Percentiles rank a stretch among this genome's conserved stretches.
phyloP scores from a whole-genome alignment of 805 yeast genomes.

The Pichia occidentalis region DNA sequence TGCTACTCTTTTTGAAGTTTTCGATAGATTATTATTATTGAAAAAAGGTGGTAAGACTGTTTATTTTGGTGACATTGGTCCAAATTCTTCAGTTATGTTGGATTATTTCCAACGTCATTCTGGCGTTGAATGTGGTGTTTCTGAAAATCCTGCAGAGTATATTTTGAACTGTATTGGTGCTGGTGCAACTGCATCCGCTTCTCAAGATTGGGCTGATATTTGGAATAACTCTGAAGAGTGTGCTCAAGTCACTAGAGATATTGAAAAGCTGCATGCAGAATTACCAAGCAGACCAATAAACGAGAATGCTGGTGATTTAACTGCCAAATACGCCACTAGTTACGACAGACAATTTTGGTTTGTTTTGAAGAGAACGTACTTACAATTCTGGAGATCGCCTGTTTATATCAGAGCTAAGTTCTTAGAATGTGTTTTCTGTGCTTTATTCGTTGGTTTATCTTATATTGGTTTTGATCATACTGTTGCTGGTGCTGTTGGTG shows the following conservation, averaged over 20 bases:
- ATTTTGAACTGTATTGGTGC: slow-evolving; percentile 73
- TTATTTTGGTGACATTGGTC: slow-evolving; percentile 48
- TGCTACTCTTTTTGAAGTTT: slow-evolving; percentile 37
- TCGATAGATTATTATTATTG: slow-evolving; percentile 38
- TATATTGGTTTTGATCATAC: slow-evolving; percentile 53
- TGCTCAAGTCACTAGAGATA: slow-evolving; percentile 25
- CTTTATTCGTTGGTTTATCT: slow-evolving; percentile 47
- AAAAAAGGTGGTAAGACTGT: slow-evolving; percentile 49
- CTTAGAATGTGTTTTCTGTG: slow-evolving; percentile 36
- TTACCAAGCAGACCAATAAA: slow-evolving; percentile 24
- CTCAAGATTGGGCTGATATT: slow-evolving; percentile 56
- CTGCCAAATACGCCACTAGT: slow-evolving; percentile 39
- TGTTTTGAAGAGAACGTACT: slow-evolving; percentile 34
- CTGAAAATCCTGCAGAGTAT: slow-evolving; percentile 72
- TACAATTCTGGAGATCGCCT: slow-evolving; percentile 47
- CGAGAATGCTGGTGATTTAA: slow-evolving; percentile 22
- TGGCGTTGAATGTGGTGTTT: slow-evolving; percentile 56
- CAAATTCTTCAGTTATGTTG: slow-evolving; percentile 37
- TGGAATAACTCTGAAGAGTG: slow-evolving; percentile 44
- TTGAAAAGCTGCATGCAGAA: slow-evolving; percentile 27
- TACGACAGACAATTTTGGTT: slow-evolving; percentile 33
- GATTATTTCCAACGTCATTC: slow-evolving; percentile 45
- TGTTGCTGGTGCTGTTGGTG: slow-evolving; percentile 50
- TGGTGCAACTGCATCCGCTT: slow-evolving; percentile 63
- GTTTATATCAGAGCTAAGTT: slow-evolving; percentile 45